Evolutionary conservation across 345 rosid species (phyloP), one percentile per base, ranked within the genome.

Genomic region (Citrus glauca): DNA sequence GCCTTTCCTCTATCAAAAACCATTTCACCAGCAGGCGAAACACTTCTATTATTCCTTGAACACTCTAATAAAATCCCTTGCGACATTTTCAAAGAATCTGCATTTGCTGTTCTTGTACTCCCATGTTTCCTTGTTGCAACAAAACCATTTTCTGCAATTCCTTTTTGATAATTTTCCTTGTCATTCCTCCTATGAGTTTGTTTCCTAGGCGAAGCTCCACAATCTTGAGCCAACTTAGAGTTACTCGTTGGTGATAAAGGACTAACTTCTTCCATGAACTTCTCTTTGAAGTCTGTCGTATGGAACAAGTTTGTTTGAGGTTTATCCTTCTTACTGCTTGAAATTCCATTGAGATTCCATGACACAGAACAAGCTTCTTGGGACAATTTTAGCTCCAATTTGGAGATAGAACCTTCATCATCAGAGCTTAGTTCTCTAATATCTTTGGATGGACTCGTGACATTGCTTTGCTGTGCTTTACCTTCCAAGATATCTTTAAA

Each of bases 71-170:
- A 63, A 82, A 74, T 72, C 74, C 48, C 60, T 64, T 14, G 63
- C 35, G 84, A 74, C 81, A 65, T 78, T 22, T 0, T 40, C 73
- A 30, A 35, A 32, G 77, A 77, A 79, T 84, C 78, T 73, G 48
- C 85, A 72, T 68, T 82, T 55, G 79, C 82, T 74, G 73, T 9
- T 79, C 74, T 78, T 59, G 38, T 28, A 22, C 60, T 5, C 72
- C 77, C 86, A 61, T 71, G 77, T 86, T 84, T 90, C 78, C 82
- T 88, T 78, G 77, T 80, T 2, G 90, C 83, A 71, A 90, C 85
- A 81, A 90, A 93, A 64, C 92, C 94, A 77, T 81, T 74, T 71
- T 80, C 83, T 22, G 53, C 57, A 59, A 38, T 67, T 67, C 74
- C 60, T 71, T 75, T 77, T 40, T 37, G 74, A 68, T 40, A 75